These are phyloP conservation scores for Diaporthe sp. DNA, from an alignment of 2,329 filamentous ascomycete species.

Conservation along the genomic window DNA sequence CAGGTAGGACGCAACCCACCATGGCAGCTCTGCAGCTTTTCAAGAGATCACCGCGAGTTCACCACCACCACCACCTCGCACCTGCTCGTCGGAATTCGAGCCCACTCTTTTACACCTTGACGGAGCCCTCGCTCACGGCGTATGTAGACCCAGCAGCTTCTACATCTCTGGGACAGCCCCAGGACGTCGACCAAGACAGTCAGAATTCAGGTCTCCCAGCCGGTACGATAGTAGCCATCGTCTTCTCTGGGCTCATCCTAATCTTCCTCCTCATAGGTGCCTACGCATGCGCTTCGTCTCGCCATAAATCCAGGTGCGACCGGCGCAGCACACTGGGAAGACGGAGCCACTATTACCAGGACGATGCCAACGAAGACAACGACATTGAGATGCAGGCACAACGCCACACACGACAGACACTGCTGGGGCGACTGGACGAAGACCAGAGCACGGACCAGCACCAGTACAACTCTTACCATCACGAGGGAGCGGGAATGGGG, in stretches of 20 bases:
- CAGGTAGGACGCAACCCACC: slow-evolving; percentile 3
- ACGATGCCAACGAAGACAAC: neutral
- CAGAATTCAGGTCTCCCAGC: neutral
- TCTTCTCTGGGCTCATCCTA: slow-evolving; percentile 18
- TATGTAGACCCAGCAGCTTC: neutral
- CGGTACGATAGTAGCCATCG: slow-evolving; percentile 19
- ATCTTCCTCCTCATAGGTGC: slow-evolving; percentile 3
- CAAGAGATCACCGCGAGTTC: neutral
- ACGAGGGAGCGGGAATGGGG: slow-evolving; percentile 11
- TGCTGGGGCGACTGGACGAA: neutral
- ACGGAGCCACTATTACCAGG: neutral
- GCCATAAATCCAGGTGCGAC: neutral
- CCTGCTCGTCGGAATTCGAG: neutral
- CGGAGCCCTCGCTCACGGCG: neutral
- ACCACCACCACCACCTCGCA: neutral
- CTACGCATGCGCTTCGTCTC: slow-evolving; percentile 5
- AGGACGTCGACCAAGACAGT: neutral
- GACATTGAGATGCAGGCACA: slow-evolving; percentile 26
- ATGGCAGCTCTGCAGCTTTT: neutral
- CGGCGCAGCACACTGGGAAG: neutral
- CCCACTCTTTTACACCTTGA: neutral
- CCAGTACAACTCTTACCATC: neutral
- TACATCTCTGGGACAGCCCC: neutral
- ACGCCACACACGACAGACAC: neutral
- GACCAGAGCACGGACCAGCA: neutral